A percentile compares a stretch with the other conserved stretches of the same genome.
Evolutionary conservation across 495 filamentous ascomycete species (phyloP).

Genomic region (Astrothelium subdiscretum): DNA sequence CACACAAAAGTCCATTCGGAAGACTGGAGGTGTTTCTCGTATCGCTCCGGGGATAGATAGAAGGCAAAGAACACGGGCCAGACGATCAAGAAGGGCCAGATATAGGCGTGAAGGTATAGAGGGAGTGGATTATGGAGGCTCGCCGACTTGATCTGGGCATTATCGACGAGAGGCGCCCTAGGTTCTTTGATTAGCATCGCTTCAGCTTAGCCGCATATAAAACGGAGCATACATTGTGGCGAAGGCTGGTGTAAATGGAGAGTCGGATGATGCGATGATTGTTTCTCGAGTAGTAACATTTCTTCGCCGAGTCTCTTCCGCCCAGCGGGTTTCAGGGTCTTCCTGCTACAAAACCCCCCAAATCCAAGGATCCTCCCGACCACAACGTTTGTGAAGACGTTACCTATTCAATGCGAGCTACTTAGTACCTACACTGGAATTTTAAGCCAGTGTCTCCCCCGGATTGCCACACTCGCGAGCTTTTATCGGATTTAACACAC

Average conservation of each 20-base stretch:
- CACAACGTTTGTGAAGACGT: too few relatives aligned
- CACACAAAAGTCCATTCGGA: slow-evolving; percentile 97
- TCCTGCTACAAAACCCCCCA: background rate
- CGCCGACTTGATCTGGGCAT: slow-evolving; percentile 75
- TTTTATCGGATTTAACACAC: too few relatives aligned
- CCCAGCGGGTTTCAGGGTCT: background rate
- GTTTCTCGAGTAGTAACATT: background rate
- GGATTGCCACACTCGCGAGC: too few relatives aligned
- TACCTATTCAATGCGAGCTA: too few relatives aligned
- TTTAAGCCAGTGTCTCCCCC: too few relatives aligned
- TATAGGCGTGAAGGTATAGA: slow-evolving; percentile 66
- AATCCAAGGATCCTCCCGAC: too few relatives aligned
- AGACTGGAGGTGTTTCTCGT: slow-evolving; percentile 76
- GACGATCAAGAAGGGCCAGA: slow-evolving; percentile 81
- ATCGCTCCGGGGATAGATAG: slow-evolving; percentile 70
- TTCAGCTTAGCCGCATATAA: too few relatives aligned
- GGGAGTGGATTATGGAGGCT: slow-evolving; percentile 84
- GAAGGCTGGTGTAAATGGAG: background rate
- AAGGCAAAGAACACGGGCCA: slow-evolving; percentile 86
- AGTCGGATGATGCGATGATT: background rate
- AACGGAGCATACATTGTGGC: background rate
- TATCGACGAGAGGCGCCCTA: slow-evolving; percentile 64
- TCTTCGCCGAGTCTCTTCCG: background rate
- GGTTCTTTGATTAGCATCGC: background rate
- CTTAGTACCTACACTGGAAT: too few relatives aligned